Evolutionary conservation across 2,329 filamentous ascomycete genomes (phyloP), one percentile per base, ranked within the genome.

Genomic region (Hypoxylon sp.): DNA sequence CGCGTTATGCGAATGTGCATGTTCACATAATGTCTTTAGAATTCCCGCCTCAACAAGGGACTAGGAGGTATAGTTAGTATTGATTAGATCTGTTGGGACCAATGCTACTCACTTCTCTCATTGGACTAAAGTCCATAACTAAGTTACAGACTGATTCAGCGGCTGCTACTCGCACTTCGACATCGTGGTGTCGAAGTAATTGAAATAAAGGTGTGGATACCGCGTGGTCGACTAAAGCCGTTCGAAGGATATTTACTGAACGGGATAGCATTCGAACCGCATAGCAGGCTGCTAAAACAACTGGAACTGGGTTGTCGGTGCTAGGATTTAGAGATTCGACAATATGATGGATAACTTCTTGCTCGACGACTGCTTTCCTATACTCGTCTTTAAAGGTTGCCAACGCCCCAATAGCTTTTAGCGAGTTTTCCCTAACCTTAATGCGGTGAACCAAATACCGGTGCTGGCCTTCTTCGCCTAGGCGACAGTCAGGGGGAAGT

Each of bases 101-200:
- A 32, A 67, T 67, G 69, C 65, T 56, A 84, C 90, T 83, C 79
- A 95, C 93, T 78, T 93, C 90, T 79, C 93, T 91, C 89, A 98
- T 94, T 0, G 96, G 94, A 76, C 94, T 98, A 74, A 97, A 93
- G 69, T 97, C 93, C 51, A 94, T 85, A 5, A 97, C 87, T 53
- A 99, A 81, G 78, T 99, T 99, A 74, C 91, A 93, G 42, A 97
- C 88, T 6, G 92, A 91, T 37, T 92, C 91, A 0, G 93, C 97
- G 5, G 95, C 93, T 53, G 94, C 93, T 76, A 96, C 91, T 76
- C 94, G 92, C 3, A 98, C 90, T 57, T 95, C 90, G 32, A 93
- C 81, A 72, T 96, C 89, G 6, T 86, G 85, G 78, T 96, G 92
- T 63, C 86, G 89, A 70, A 98, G 84, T 50, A 98, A 88, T 31